Conservation (phyloP, 306 rosid genomes). For the Crotalaria pallida region DNA sequence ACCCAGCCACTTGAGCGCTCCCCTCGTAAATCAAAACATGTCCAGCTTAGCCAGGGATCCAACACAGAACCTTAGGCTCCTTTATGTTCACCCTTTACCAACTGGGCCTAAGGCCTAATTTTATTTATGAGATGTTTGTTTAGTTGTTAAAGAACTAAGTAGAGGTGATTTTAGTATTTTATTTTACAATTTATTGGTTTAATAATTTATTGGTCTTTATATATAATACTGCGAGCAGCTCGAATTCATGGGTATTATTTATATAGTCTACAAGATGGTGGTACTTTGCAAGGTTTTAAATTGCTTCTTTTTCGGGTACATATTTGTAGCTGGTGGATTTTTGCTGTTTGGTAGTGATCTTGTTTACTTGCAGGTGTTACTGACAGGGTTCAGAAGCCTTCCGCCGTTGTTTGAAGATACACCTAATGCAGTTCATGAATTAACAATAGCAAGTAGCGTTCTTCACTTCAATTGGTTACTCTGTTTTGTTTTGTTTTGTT, state of each 20-base stretch:
- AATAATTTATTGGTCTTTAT: background rate
- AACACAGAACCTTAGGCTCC: too few species aligned
- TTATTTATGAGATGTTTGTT: too few species aligned
- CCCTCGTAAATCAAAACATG: too few species aligned
- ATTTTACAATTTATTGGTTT: background rate
- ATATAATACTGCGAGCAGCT: background rate
- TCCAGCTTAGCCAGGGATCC: too few species aligned
- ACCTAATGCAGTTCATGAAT: slow-evolving; percentile 63
- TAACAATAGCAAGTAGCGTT: slow-evolving; percentile 77
- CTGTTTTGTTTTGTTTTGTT: too few species aligned
- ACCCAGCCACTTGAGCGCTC: too few species aligned
- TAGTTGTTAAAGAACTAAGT: background rate
- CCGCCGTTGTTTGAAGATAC: slow-evolving; percentile 87
- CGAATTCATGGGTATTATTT: background rate
- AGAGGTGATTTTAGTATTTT: background rate
- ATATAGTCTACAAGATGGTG: background rate
- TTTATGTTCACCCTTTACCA: too few species aligned
- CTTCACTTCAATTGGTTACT: slow-evolving; percentile 13
- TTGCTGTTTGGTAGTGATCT: too few species aligned
- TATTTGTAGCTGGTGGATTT: background rate
- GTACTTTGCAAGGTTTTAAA: background rate
- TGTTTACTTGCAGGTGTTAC: slow-evolving; percentile 54
- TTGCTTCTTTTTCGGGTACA: background rate
- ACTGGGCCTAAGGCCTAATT: too few species aligned
- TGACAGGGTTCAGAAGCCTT: slow-evolving; percentile 80